A percentile compares a stretch with the other conserved stretches of the same genome.
Conservation (phyloP, 495 filamentous ascomycete genomes). For the Haplographium delicatum region DNA sequence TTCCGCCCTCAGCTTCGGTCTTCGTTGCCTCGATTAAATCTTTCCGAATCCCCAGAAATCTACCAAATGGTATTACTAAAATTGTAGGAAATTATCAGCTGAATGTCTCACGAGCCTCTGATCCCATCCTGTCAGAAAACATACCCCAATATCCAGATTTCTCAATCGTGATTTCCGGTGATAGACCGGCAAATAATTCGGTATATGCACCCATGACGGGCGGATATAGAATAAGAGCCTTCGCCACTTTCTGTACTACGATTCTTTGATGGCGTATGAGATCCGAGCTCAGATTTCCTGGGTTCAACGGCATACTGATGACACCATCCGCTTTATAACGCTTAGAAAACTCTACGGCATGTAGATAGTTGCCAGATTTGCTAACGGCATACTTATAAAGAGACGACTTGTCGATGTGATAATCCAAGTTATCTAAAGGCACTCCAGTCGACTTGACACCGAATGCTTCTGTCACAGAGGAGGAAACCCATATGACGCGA, state of each 20-base stretch:
- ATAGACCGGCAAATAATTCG: constrained; percentile 34
- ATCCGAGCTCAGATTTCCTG: constrained; percentile 37
- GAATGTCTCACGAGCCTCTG: not conserved
- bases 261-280: constrained; percentile 30
- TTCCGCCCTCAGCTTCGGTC: constrained; percentile 33
- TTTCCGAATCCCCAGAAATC: constrained; percentile 21
- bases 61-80: constrained; percentile 4
- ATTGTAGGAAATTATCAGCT: not conserved
- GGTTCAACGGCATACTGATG: constrained; percentile 30
- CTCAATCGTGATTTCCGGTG: constrained; percentile 26
- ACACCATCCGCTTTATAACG: constrained; percentile 13
- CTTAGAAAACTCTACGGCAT: constrained; percentile 24
- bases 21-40: constrained; percentile 30
- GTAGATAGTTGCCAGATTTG: constrained; percentile 30
- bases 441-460: constrained; percentile 11
- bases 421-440: not conserved
- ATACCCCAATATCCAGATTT: constrained; percentile 16
- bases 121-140: not conserved
- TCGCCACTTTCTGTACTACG: constrained; percentile 20
- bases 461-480: constrained; percentile 24
- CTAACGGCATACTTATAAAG: constrained; percentile 25
- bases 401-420: not conserved
- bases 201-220: constrained; percentile 36
- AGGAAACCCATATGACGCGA: constrained; percentile 37
- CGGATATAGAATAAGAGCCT: constrained; percentile 22